phyloP scores from a whole-genome alignment of 1,284 basidiomycete species.

The Thecaphora frezii region DNA sequence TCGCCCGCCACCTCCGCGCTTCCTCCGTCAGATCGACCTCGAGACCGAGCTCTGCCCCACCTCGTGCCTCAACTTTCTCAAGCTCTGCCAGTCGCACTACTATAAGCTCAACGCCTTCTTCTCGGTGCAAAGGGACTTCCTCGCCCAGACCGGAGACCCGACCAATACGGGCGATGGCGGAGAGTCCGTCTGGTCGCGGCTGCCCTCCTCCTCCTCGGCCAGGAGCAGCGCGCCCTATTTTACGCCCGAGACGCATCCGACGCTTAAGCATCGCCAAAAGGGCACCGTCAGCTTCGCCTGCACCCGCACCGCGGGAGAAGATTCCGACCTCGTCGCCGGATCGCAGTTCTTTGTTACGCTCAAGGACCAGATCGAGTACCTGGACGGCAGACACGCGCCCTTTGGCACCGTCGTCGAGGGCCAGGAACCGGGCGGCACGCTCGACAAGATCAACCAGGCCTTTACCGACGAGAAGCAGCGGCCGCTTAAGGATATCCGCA shows the following conservation, averaged over 20 bases:
- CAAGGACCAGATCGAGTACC: constrained; percentile 84
- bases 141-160: constrained; percentile 92
- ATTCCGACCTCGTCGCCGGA: constrained; percentile 77
- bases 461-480: constrained; percentile 83
- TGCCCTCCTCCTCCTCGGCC: constrained; percentile 59
- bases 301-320: constrained; percentile 61
- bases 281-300: constrained; percentile 74
- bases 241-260: constrained; percentile 73
- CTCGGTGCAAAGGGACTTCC: constrained; percentile 89
- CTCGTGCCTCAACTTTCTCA: constrained; percentile 92
- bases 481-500: constrained; percentile 88
- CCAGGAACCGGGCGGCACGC: constrained; percentile 68
- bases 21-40: constrained; percentile 70
- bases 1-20: background rate
- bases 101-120: constrained; percentile 89
- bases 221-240: constrained; percentile 71
- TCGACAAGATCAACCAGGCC: constrained; percentile 89
- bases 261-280: constrained; percentile 77
- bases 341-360: constrained; percentile 96
- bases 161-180: constrained; percentile 85
- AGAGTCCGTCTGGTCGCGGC: constrained; percentile 22
- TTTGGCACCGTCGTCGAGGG: constrained; percentile 96
- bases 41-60: constrained; percentile 87
- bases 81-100: constrained; percentile 93
- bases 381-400: constrained; percentile 92